Base-by-base conservation (phyloP, 164 flowering plant genomes). In the Chimonanthus salicifolius region DNA sequence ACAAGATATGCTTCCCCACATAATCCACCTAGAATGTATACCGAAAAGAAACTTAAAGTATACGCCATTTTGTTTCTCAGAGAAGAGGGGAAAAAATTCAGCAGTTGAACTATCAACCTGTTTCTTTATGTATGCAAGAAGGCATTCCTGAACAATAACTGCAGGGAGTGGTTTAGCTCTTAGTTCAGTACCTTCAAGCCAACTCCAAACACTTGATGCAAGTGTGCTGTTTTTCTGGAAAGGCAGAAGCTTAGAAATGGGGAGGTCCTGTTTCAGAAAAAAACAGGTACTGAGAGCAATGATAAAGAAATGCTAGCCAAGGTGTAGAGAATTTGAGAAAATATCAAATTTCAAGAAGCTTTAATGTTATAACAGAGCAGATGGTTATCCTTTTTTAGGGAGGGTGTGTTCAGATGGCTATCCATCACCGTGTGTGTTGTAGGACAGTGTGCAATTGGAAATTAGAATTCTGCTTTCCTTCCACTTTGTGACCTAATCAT, bases 161-260 rank as follows among this genome's bases (percentile, higher is more conserved):
- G 83, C 75, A 79, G 99, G 97, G 76, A 92, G 93, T 66, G 91
- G 92, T 67, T 84, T 85, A 64, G 74, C 80, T 78, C 82, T 90
- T 49, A 84, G 90, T 74, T 87, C 89, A 75, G 72, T 69, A 68
- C 67, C 76, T 77, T 80, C 85, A 77, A 96, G 76, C 97, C 94
- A 94, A 76, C 75, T 74, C 70, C 92, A 92, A 78, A 89, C 79
- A 84, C 81, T 89, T 71, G 97, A 89, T 33, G 86, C 79, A 71
- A 94, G 87, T 63, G 94, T 89, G 85, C 97, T 90, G 75, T 91
- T 92, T 75, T 84, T 89, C 83, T 94, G 97, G 80, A 88, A 90
- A 69, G 98, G 98, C 68, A 94, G 83, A 71, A 87, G 75, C 75
- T 88, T 89, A 58, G 97, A 85, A 45, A 96, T 79, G 47, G 71